Evolutionary conservation across 176 grass and related monocot genomes (phyloP).

Genomic region (Musa itinerans): DNA sequence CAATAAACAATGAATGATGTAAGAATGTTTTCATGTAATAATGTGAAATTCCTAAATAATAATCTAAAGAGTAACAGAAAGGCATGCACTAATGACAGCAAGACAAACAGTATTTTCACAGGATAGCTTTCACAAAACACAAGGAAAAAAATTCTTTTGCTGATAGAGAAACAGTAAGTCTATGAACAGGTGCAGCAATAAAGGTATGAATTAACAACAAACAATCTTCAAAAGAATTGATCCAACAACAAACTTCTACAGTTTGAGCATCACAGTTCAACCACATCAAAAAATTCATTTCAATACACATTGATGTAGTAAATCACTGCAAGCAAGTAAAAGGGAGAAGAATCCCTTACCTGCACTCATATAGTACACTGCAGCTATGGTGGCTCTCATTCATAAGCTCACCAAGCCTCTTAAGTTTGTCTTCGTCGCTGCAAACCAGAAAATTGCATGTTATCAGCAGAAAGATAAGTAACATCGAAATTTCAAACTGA

Average conservation of each 20-base stretch:
- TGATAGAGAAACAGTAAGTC: neutral
- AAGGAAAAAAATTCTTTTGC: neutral
- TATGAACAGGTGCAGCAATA: no score
- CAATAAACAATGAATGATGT: neutral
- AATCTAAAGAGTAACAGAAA: neutral
- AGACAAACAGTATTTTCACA: neutral
- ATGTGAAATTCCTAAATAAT: neutral
- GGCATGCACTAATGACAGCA: neutral
- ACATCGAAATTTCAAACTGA: no score
- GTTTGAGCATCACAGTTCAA: no score
- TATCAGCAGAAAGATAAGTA: neutral
- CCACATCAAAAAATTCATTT: neutral
- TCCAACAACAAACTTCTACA: no score
- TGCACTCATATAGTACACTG: constrained; percentile 92
- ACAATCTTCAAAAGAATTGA: no score
- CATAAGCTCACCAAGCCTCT: constrained; percentile 79
- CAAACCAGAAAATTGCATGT: constrained; percentile 4
- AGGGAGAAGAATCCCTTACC: constrained; percentile 29
- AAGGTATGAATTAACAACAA: no score
- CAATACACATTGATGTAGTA: neutral
- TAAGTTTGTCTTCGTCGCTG: constrained; percentile 72
- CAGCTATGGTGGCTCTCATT: constrained; percentile 88
- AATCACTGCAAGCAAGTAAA: neutral
- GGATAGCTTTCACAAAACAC: neutral
- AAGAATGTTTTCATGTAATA: neutral